phyloP scores from a whole-genome alignment of 129 eudicot genomes.

The Oenanthe sinensis region DNA sequence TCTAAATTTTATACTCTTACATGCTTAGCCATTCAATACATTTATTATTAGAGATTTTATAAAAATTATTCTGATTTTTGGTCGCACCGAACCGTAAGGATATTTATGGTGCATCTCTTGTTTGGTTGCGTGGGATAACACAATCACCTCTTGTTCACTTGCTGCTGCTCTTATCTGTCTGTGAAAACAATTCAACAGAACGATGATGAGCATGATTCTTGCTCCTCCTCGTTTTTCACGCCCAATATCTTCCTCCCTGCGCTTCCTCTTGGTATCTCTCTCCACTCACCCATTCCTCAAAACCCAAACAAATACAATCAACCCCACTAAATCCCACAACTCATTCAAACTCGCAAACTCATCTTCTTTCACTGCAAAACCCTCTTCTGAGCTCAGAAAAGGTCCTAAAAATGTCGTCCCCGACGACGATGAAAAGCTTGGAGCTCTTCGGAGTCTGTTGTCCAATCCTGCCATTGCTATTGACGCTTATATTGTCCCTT shows the following conservation, averaged over 20 bases:
- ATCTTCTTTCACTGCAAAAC: conserved; percentile 57
- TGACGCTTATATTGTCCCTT: conserved; percentile 90
- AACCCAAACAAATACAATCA: conserved; percentile 16
- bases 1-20: too few species aligned
- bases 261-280: conserved; percentile 29
- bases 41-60: too few species aligned
- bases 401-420: background rate
- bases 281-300: conserved; percentile 25
- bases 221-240: too few species aligned
- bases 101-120: too few species aligned
- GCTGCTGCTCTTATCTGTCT: too few species aligned
- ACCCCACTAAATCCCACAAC: background rate
- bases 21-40: too few species aligned
- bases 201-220: too few species aligned
- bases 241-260: background rate
- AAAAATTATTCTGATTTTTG: too few species aligned
- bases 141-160: too few species aligned
- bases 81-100: too few species aligned
- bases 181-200: too few species aligned
- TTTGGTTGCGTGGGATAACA: too few species aligned
- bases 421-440: conserved; percentile 56
- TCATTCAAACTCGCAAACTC: conserved; percentile 27
- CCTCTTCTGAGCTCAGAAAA: conserved; percentile 64
- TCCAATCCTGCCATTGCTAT: conserved; percentile 22
- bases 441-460: conserved; percentile 62